phyloP scores from a whole-genome alignment of 164 flowering plant species.

The Umbellularia californica region DNA sequence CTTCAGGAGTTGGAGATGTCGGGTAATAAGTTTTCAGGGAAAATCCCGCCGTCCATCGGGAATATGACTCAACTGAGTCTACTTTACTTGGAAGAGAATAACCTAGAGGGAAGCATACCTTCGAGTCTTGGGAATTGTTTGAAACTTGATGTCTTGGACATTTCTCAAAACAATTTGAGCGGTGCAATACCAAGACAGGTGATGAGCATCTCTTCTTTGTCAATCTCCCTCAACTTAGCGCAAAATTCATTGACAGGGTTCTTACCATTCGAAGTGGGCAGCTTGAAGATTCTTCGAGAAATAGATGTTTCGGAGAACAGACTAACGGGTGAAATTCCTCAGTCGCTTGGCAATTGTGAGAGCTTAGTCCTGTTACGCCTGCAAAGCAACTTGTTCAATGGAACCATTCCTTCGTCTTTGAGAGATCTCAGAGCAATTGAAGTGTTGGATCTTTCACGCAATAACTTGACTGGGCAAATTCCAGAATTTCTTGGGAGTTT shows the following conservation, averaged over 20 bases:
- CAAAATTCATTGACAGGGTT: constrained; percentile 26
- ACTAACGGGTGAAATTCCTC: constrained; percentile 6
- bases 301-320: constrained; percentile 1
- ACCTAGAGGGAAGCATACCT: constrained; percentile 8
- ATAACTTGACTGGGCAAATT: neutral
- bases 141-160: neutral
- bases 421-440: neutral
- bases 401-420: constrained; percentile 6
- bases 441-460: constrained; percentile 5
- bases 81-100: neutral
- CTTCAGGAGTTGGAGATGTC: constrained; percentile 10
- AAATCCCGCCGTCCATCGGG: constrained; percentile 28
- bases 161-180: constrained; percentile 4
- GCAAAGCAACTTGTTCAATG: constrained; percentile 6
- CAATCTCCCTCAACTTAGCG: constrained; percentile 18
- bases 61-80: constrained; percentile 14
- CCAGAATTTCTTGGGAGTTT: neutral
- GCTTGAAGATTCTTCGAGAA: constrained; percentile 15
- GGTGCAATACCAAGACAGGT: constrained; percentile 29
- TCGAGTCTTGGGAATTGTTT: neutral
- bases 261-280: constrained; percentile 29
- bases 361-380: neutral
- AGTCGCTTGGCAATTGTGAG: neutral
- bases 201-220: constrained; percentile 14
- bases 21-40: constrained; percentile 18